Evolutionary conservation across 495 filamentous ascomycete species (phyloP).

Genomic region (Xylaria cubensis): DNA sequence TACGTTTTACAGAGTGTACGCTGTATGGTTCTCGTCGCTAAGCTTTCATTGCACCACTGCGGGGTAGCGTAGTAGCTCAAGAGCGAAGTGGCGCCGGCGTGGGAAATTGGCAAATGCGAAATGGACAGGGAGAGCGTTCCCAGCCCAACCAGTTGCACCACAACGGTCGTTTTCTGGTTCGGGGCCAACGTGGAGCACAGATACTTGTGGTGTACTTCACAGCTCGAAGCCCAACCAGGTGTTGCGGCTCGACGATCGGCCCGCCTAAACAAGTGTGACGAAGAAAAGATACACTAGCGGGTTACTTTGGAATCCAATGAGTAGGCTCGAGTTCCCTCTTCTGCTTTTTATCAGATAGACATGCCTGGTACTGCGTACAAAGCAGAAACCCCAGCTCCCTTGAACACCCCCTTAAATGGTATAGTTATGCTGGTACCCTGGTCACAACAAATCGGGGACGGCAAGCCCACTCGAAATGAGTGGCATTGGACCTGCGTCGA

Average conservation of each 20-base stretch:
- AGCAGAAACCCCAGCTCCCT: background rate
- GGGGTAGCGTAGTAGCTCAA: constrained; percentile 23
- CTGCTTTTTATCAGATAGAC: background rate
- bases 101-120: constrained; percentile 25
- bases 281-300: background rate
- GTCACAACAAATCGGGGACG: background rate
- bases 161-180: constrained; percentile 17
- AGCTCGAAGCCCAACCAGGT: constrained; percentile 9
- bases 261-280: constrained; percentile 13
- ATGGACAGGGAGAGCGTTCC: constrained; percentile 1
- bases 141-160: constrained; percentile 11
- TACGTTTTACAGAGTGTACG: background rate
- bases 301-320: background rate
- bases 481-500: constrained; percentile 25
- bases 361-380: background rate
- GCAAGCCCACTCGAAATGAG: constrained; percentile 22
- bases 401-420: background rate
- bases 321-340: constrained; percentile 11
- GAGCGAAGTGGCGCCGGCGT: constrained; percentile 17
- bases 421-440: background rate
- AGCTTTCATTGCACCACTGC: constrained; percentile 13
- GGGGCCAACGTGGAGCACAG: constrained; percentile 10
- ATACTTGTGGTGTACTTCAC: background rate
- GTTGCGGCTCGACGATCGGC: constrained; percentile 10
- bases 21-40: constrained; percentile 16